phyloP scores from a whole-genome alignment of 129 eudicot species.

The Apium graveolens region DNA sequence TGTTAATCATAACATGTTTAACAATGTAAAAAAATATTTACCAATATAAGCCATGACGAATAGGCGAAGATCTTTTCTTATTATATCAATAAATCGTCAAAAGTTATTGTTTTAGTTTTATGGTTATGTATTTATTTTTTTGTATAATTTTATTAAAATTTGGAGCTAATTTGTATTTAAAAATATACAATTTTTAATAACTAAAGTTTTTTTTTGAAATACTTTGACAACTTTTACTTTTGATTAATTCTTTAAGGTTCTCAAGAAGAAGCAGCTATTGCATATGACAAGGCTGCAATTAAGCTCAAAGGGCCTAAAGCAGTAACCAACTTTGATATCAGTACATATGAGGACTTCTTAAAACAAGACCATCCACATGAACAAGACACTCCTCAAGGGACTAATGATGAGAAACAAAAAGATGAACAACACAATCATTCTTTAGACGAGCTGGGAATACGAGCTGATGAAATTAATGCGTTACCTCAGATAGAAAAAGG shows the following conservation, averaged over 20 bases:
- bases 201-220: too few species aligned
- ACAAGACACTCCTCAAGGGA: background rate
- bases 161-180: too few species aligned
- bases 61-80: too few species aligned
- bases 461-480: background rate
- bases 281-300: constrained; percentile 88
- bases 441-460: background rate
- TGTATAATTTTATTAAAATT: too few species aligned
- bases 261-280: constrained; percentile 92
- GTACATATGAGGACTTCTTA: constrained; percentile 20
- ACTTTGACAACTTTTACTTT: too few species aligned
- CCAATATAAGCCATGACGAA: too few species aligned
- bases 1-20: too few species aligned
- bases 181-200: too few species aligned
- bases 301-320: constrained; percentile 72
- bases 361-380: background rate
- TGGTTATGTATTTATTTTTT: too few species aligned
- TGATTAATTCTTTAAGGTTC: constrained; percentile 33
- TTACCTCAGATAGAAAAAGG: constrained; percentile 13
- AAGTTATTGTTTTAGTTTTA: too few species aligned
- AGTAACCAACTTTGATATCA: constrained; percentile 83
- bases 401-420: background rate
- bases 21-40: too few species aligned
- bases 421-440: background rate
- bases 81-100: too few species aligned